Base-by-base conservation (phyloP, 2,329 filamentous ascomycete species). In the Hypocreales sp. region DNA sequence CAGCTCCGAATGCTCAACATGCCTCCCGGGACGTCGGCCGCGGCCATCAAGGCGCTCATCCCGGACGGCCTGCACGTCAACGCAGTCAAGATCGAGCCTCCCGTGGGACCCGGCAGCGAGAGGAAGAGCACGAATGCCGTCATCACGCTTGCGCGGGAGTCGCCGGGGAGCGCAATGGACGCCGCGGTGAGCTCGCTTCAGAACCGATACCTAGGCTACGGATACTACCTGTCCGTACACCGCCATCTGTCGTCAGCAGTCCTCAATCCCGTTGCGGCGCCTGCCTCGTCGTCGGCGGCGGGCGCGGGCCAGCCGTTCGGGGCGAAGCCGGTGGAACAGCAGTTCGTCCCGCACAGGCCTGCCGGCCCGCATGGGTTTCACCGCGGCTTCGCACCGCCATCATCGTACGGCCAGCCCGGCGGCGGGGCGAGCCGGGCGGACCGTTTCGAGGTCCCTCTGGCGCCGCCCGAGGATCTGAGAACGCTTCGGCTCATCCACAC, bases 401-500 rank as follows among this genome's bases (percentile, higher is more conserved):
- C 70, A 2, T 82, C 76, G 1, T 87, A 83, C 49, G 46, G 52
- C 28, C 37, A 57, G 36, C 44, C 48, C 11, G 33, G 43, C 9
- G 56, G 56, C 14, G 56, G 58, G 1, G 37, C 64, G 17, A 56
- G 51, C 34, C 53, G 64, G 31, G 42, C 55, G 22, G 58, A 51
- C 4, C 52, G 77, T 12, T 58, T 69, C 6, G 69, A 81, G 38
- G 76, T 86, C 16, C 72, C 76, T 2, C 77, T 93, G 9, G 71
- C 72, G 34, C 64, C 78, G 6, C 87, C 87, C 2, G 64, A 68
- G 5, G 79, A 94, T 40, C 67, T 93, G 26, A 77, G 73, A 37
- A 78, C 79, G 34, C 59, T 94, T 1, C 75, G 75, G 31, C 64
- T 92, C 24, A 92, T 95, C 34, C 87, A 95, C 55, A 86, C 79